phyloP scores from a whole-genome alignment of 1,284 basidiomycete genomes.

The Cerioporus squamosus region DNA sequence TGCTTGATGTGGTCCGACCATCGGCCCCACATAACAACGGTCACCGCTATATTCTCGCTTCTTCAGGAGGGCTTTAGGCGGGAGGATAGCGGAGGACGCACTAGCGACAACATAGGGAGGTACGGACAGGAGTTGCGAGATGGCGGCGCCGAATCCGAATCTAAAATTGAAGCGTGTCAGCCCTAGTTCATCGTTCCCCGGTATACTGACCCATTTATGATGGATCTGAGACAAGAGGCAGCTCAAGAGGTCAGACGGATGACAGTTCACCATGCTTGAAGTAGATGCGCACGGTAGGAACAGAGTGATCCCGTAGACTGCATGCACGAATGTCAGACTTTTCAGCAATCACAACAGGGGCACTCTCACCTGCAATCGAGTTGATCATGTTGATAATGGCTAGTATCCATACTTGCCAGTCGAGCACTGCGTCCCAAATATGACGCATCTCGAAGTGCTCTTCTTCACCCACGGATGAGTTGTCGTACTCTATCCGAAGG shows the following conservation, averaged over 20 bases:
- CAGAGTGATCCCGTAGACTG: conserved; percentile 26
- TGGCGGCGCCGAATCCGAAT: conserved; percentile 58
- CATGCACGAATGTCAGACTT: not conserved
- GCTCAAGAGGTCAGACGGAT: not conserved
- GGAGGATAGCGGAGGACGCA: conserved; percentile 34
- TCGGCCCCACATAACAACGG: conserved; percentile 55
- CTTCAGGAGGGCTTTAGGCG: not conserved
- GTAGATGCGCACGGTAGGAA: conserved; percentile 23
- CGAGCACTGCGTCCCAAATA: conserved; percentile 54
- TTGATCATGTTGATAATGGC: conserved; percentile 67
- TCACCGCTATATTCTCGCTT: conserved; percentile 45
- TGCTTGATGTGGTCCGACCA: conserved; percentile 61
- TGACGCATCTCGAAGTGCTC: conserved; percentile 60
- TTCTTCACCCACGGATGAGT: conserved; percentile 68
- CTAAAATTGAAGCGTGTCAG: conserved; percentile 32
- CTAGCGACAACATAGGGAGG: conserved; percentile 70
- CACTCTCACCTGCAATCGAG: conserved; percentile 56
- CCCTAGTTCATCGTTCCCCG: not conserved
- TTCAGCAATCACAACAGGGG: not conserved
- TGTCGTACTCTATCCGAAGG: conserved; percentile 56
- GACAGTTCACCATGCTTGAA: not conserved
- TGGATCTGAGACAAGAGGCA: conserved; percentile 49
- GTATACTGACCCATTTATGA: conserved; percentile 57
- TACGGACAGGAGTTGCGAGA: conserved; percentile 70
- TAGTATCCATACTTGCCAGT: conserved; percentile 72